Base-by-base conservation (phyloP, 1,139 yeast species). In the Kurtzmaniella quercitrusa region DNA sequence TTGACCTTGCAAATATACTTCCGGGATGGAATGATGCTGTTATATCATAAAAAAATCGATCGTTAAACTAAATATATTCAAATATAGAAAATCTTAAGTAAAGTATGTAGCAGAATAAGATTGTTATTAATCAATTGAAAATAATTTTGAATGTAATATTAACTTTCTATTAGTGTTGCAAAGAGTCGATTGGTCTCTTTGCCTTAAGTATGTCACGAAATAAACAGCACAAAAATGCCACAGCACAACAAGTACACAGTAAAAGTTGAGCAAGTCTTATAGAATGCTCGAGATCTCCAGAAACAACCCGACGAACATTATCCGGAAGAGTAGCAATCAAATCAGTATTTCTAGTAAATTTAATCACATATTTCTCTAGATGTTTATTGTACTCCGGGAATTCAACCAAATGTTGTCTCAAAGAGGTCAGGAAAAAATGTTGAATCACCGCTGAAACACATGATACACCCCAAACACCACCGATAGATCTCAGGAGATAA, bases 391-490 rank as follows among this genome's bases (percentile, higher is more conserved):
- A 49, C 9, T 42, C 43, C 2, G 48, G 47, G 11, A 48, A 36
- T 2, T 43, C 34, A 3, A 16, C 34, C 39, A 60, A 52, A 42
- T 57, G 55, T n/a, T 39, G 25, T 4, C 43, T 40, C 3, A 57
- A 53, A 21, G 42, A 52, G 10, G 29, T 36, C 37, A 50, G 50
- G 37, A 58, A 48, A 34, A 51, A 48, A 7, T 48, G 48, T 43
- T 58, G 63, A 45, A 67, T 58, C 11, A 68, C 57, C 0, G 63
- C 62, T 1, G 73, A 55, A 9, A 67, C 60, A 18, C 63, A 54
- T 0, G 74, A 62, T 17, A 67, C 71, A 19, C 73, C 73, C 67
- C 69, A 67, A 9, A 68, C 72, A 4, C 69, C 66, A 9, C 73
- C 73, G 23, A 68, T 59, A 38, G 69, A 63, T 50, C 74, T 57